Base-by-base conservation (phyloP, 805 yeast genomes). In the Metschnikowia baotianmanensis region DNA sequence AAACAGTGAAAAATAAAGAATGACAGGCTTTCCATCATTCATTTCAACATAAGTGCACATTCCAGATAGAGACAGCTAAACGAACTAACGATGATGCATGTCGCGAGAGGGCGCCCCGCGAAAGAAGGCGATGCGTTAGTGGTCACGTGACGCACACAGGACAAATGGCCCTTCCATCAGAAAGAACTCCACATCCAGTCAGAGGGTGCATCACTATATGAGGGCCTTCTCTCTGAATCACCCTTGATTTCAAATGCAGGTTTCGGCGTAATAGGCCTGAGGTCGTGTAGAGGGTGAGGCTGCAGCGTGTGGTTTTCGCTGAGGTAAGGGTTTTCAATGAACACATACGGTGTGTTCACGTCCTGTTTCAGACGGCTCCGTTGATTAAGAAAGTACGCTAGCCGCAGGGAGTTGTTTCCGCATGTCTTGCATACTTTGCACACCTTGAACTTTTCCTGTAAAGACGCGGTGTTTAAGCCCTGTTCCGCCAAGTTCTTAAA, bases 141-240 rank as follows among this genome's bases (percentile, higher is more conserved):
- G n/a, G n/a, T n/a, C n/a, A n/a, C n/a, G n/a, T n/a, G n/a, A n/a
- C n/a, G n/a, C n/a, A n/a, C n/a, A n/a, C n/a, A n/a, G n/a, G n/a
- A n/a, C n/a, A n/a, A n/a, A n/a, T 15, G 29, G 20, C 16, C 10
- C 3, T 17, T 1, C 29, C 30, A 24, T 55, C 48, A 73, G 51
- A 74, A 72, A 5, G 78, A 72, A 52, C 79, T 72, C 79, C 80
- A 74, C 20, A 65, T 69, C 79, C 80, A 74, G 55, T 74, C 77
- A 22, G 51, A 40, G 1, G 56, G 53, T 19, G 46, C 48, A 13
- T 33, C 42, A 12, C 18, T 42, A 11, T 36, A 34, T 6, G 40
- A 31, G 29, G 20, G 36, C 17, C 44, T 30, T 13, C 44, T 24
- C 22, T 35, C 44, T 20, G 34, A 8, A 6, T 22, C 41, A 12